Conservation (phyloP, 441 rosid genomes). For the Erodium moschatum region DNA sequence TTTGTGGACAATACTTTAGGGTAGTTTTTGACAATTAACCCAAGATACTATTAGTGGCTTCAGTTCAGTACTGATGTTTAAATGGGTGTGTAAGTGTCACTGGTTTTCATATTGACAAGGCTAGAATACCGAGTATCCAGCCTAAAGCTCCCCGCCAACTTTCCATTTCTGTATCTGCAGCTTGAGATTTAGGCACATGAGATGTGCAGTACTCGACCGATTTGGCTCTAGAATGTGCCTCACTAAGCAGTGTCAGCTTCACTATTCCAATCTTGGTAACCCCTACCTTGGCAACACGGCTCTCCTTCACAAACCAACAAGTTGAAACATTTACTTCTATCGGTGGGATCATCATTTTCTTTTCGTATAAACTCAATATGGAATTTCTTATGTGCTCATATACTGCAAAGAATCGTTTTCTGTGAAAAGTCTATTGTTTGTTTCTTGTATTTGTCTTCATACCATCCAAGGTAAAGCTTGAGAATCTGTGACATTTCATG, state of each 20-base stretch:
- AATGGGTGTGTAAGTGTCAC: background rate
- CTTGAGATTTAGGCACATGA: background rate
- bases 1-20: too few species aligned
- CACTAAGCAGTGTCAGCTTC: too few species aligned
- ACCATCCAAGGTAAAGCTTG: background rate
- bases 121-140: background rate
- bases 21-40: too few species aligned
- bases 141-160: too few species aligned
- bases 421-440: background rate
- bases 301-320: background rate
- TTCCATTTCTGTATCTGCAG: too few species aligned
- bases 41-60: background rate
- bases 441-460: background rate
- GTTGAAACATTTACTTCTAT: background rate
- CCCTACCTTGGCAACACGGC: background rate
- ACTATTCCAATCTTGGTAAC: too few species aligned
- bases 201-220: background rate
- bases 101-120: background rate
- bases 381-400: background rate
- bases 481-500: background rate
- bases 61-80: background rate
- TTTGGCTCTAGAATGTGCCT: background rate
- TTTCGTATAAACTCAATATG: background rate
- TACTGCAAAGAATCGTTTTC: constrained; percentile 5
- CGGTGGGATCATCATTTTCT: background rate